Evolutionary conservation across 2,329 filamentous ascomycete species (phyloP).

Genomic region (Venturiaceae sp.): DNA sequence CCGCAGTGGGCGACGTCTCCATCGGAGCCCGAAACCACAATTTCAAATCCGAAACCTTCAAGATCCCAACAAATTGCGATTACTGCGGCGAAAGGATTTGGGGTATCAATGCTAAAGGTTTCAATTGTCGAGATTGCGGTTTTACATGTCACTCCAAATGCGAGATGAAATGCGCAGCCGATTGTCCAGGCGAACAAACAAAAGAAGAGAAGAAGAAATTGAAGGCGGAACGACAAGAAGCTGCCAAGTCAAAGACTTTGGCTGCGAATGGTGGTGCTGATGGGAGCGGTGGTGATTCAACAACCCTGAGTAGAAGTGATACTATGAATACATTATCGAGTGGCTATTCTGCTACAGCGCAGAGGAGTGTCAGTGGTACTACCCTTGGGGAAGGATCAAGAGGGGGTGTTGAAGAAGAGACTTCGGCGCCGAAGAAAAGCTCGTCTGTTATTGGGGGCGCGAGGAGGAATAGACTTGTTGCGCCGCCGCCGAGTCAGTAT

Average conservation of each 20-base stretch:
- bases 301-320: constrained; percentile 64
- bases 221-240: constrained; percentile 74
- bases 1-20: constrained; percentile 83
- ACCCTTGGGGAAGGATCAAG: constrained; percentile 34
- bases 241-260: constrained; percentile 48
- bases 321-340: constrained; percentile 69
- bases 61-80: constrained; percentile 97
- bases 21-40: constrained; percentile 91
- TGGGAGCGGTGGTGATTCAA: constrained; percentile 21
- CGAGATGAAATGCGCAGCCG: constrained; percentile 95
- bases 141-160: constrained; percentile 99
- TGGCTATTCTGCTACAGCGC: constrained; percentile 64
- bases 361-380: constrained; percentile 61
- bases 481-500: constrained; percentile 78
- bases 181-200: constrained; percentile 85
- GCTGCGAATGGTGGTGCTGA: constrained; percentile 33
- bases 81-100: constrained; percentile 94
- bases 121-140: constrained; percentile 91
- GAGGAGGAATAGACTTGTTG: constrained; percentile 63
- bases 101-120: constrained; percentile 92
- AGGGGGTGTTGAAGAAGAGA: constrained; percentile 42
- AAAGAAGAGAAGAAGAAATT: constrained; percentile 96
- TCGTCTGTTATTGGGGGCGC: constrained; percentile 15
- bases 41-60: constrained; percentile 98
- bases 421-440: constrained; percentile 11